These are phyloP conservation scores for Ambrosiella beaveri DNA, from an alignment of 2,329 filamentous ascomycete species.

Conservation along the genomic window DNA sequence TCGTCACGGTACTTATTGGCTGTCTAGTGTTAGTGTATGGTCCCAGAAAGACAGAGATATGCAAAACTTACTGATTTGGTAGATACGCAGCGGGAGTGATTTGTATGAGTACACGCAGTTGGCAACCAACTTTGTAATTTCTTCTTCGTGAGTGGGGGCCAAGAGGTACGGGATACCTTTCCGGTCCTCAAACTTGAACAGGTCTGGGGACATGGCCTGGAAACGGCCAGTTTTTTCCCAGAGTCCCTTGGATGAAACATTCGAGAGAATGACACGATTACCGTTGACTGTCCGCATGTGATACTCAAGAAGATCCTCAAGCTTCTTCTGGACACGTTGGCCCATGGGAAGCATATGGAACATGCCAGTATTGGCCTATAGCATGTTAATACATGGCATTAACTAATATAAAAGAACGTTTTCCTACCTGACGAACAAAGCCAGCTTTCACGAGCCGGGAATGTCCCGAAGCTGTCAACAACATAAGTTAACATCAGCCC, in stretches of 20 bases:
- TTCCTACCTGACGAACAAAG: constrained; percentile 50
- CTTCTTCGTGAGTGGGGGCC: constrained; percentile 89
- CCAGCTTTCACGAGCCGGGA: constrained; percentile 39
- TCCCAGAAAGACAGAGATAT: neutral
- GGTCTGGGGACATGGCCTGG: constrained; percentile 53
- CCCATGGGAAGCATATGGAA: constrained; percentile 87
- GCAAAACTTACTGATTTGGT: constrained; percentile 56
- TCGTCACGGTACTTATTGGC: constrained; percentile 92
- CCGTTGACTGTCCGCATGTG: constrained; percentile 75
- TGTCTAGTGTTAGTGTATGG: constrained; percentile 19
- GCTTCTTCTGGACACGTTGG: constrained; percentile 69
- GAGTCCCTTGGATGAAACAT: constrained; percentile 66
- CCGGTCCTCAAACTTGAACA: constrained; percentile 67
- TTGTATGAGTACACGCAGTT: constrained; percentile 65
- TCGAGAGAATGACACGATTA: constrained; percentile 66
- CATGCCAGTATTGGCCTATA: constrained; percentile 65
- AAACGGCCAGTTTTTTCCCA: constrained; percentile 76
- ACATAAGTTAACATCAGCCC: neutral
- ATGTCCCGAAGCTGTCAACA: constrained; percentile 10
- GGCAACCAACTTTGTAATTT: constrained; percentile 71
- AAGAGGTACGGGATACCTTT: constrained; percentile 60
- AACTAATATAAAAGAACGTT: neutral
- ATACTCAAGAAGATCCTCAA: constrained; percentile 71
- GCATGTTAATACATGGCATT: neutral
- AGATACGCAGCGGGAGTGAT: constrained; percentile 67